Percentiles rank a stretch among this genome's conserved stretches.
Conservation (phyloP, 495 filamentous ascomycete species). For the Daldinia loculata region DNA sequence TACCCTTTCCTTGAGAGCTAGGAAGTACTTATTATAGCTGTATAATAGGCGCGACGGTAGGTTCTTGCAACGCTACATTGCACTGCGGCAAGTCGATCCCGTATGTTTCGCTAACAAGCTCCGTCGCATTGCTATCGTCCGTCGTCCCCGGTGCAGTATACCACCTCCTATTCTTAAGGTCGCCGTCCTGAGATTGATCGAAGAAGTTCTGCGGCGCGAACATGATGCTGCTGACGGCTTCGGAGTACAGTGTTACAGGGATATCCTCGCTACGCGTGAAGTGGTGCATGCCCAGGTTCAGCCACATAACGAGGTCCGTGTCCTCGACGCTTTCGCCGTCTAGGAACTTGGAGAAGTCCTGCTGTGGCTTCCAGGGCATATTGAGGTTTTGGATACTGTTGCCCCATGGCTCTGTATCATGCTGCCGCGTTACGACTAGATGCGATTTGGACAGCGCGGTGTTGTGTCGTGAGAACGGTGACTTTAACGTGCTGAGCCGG, state of each 20-base stretch:
- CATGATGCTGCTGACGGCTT: constrained; percentile 55
- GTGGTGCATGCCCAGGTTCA: constrained; percentile 69
- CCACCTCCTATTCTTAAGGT: constrained; percentile 40
- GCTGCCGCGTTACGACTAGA: constrained; percentile 58
- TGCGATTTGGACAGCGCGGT: constrained; percentile 59
- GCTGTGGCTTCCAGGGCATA: constrained; percentile 56
- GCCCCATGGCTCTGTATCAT: constrained; percentile 62
- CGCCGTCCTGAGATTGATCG: constrained; percentile 39
- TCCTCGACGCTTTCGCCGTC: constrained; percentile 61
- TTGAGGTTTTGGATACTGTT: constrained; percentile 60
- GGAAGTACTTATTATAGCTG: not conserved
- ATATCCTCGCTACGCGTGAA: constrained; percentile 63
- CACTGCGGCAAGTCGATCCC: constrained; percentile 36
- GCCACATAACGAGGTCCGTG: constrained; percentile 59
- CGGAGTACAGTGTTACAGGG: constrained; percentile 61
- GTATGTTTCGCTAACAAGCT: constrained; percentile 25
- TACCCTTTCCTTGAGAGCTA: not conserved
- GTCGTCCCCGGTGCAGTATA: constrained; percentile 38
- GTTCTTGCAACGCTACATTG: constrained; percentile 25
- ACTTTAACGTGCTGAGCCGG: constrained; percentile 59
- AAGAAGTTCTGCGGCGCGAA: constrained; percentile 60
- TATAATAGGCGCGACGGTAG: constrained; percentile 21
- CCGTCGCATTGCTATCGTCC: not conserved
- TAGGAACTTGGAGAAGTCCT: constrained; percentile 64
- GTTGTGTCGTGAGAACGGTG: constrained; percentile 55